Evolutionary conservation across 73 alveolate genomes (phyloP).

Genomic region (Paraurostyla sp.): DNA sequence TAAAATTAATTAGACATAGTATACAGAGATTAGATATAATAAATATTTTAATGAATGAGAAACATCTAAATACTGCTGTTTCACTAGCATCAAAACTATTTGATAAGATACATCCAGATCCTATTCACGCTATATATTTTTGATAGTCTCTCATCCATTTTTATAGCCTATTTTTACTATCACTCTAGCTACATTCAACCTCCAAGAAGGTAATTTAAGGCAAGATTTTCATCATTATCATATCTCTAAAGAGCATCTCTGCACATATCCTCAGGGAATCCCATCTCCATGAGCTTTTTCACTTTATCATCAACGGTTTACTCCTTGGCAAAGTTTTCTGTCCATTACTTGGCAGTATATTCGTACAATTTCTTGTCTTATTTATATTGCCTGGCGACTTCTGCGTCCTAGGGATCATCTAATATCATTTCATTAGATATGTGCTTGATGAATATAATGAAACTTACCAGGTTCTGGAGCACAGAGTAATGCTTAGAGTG

Average conservation of each 20-base stretch:
- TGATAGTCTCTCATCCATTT: no score
- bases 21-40: no score
- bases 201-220: constrained; percentile 65
- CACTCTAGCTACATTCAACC: no score
- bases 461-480: constrained; percentile 90
- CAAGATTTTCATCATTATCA: constrained; percentile 69
- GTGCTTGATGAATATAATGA: neutral
- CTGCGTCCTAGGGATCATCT: constrained; percentile 98
- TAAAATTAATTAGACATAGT: no score
- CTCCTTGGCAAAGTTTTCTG: constrained; percentile 71
- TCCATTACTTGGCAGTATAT: constrained; percentile 85
- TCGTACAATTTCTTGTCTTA: constrained; percentile 82
- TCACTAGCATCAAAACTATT: no score
- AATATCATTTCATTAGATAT: neutral
- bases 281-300: constrained; percentile 88
- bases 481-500: constrained; percentile 93
- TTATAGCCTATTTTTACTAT: no score
- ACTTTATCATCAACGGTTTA: constrained; percentile 77
- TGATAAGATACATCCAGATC: no score
- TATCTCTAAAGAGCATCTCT: constrained; percentile 76
- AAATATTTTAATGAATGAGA: no score
- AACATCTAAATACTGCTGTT: no score
- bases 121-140: no score
- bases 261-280: constrained; percentile 83
- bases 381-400: constrained; percentile 94